These are phyloP conservation scores for Nicotiana rustica DNA, from an alignment of 305 asterid species.

Conservation along the genomic window DNA sequence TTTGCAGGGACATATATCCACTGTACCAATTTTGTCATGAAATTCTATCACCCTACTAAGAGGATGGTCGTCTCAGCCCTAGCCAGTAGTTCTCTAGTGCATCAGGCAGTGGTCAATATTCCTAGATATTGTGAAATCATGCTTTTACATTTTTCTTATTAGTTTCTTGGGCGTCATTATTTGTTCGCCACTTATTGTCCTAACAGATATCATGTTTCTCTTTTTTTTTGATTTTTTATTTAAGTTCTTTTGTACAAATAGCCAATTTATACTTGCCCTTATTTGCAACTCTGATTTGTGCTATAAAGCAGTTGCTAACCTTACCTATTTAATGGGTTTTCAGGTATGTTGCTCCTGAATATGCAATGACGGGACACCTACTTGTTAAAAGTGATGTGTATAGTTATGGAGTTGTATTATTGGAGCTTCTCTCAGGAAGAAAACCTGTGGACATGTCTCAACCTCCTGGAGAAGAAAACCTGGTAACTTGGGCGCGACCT, in stretches of 20 bases:
- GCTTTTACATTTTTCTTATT: neutral
- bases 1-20: conserved; percentile 7
- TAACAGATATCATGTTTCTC: neutral
- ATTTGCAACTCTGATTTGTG: conserved; percentile 16
- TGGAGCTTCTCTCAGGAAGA: conserved; percentile 91
- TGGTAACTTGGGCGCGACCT: conserved; percentile 94
- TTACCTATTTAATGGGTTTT: conserved; percentile 28
- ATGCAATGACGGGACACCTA: conserved; percentile 96
- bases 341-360: conserved; percentile 97
- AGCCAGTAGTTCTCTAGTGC: neutral
- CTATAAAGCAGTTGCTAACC: conserved; percentile 22
- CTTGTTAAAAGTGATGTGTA: conserved; percentile 95
- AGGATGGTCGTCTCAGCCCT: conserved; percentile 22
- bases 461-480: conserved; percentile 90
- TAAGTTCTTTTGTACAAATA: conserved; percentile 4
- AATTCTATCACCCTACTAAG: conserved; percentile 29
- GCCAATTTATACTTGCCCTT: neutral
- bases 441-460: conserved; percentile 97
- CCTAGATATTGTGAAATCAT: conserved; percentile 10
- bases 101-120: conserved; percentile 17
- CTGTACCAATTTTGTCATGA: neutral
- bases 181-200: neutral
- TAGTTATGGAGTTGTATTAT: conserved; percentile 88
- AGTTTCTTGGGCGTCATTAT: conserved; percentile 5
- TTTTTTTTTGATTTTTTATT: neutral